phyloP scores from a whole-genome alignment of 2,329 filamentous ascomycete genomes.

The Paecilomyces formosus region DNA sequence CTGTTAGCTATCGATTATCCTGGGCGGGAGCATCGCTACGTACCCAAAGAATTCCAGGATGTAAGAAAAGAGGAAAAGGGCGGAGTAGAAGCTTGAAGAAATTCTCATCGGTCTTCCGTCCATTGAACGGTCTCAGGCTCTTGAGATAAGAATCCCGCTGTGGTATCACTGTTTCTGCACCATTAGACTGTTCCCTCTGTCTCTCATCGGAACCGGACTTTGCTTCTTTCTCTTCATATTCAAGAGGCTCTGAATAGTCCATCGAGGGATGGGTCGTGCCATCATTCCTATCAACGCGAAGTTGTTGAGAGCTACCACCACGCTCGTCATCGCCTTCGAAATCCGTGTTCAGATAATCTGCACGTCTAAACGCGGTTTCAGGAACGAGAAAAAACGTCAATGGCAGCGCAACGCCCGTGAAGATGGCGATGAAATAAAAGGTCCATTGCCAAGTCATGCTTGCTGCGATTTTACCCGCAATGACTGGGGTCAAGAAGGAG shows the following conservation, averaged over 20 bases:
- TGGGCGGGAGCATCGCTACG: conserved; percentile 5
- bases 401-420: conserved; percentile 62
- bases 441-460: conserved; percentile 77
- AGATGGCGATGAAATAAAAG: conserved; percentile 84
- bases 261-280: background rate
- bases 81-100: conserved; percentile 61
- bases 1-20: background rate
- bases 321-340: conserved; percentile 36
- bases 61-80: conserved; percentile 73
- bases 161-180: conserved; percentile 13
- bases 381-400: conserved; percentile 72
- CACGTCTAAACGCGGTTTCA: conserved; percentile 71
- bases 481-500: conserved; percentile 73
- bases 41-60: conserved; percentile 77
- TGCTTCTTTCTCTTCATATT: background rate
- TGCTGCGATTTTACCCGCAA: conserved; percentile 78
- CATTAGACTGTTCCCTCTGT: background rate
- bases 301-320: conserved; percentile 4
- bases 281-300: background rate
- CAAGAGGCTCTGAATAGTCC: background rate
- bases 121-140: conserved; percentile 65
- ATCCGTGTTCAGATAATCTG: conserved; percentile 63
- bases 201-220: background rate
- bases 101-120: conserved; percentile 69
- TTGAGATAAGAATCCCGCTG: conserved; percentile 52